Base-by-base conservation (phyloP, 2,329 filamentous ascomycete genomes). In the Acephala macrosclerotiorum region DNA sequence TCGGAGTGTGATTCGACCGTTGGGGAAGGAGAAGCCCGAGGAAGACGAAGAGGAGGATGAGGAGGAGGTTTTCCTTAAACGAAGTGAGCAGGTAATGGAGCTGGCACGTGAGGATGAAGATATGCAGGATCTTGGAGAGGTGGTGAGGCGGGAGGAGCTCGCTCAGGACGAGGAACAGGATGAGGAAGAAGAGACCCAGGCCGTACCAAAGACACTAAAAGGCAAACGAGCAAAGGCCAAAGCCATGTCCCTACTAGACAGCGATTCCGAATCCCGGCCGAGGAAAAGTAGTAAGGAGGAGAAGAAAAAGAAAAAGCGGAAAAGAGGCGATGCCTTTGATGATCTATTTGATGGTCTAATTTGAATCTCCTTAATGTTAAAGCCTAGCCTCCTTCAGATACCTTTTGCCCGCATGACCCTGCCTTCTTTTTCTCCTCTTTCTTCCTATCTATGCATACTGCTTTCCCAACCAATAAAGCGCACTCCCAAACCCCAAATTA, bases 251-350 rank as follows among this genome's bases (percentile, higher is more conserved):
- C 35, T 58, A 42, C 58, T 64, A 14, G 40, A 53, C 25, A 53
- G 49, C 49, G 49, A 53, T 26, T 14, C 18, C 33, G 57, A 57
- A 49, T 26, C 61, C 16, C 49, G 25, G 9, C 33, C 36, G 38
- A 64, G 66, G 63, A 66, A 61, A 49, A 63, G 59, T 42, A 72
- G 68, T 35, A 77, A 74, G 55, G 71, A 67, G 49, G 76, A 72
- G 60, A 69, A 64, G 38, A 73, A 65, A 66, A 86, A 83, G 74
- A 88, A 85, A 77, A 88, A 85, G 72, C 85, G 83, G 72, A 84
- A 83, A 63, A 85, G 81, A 69, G 85, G 81, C 6, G 87, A 94
- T 75, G 90, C 87, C 49, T 91, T 95, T 63, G 91, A 94, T 68
- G 88, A 89, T 74, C 78, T 95, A 26, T 96, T 96, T 74, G 84